Conservation (phyloP, 1,139 yeast genomes). For the Geotrichum carabidarum region DNA sequence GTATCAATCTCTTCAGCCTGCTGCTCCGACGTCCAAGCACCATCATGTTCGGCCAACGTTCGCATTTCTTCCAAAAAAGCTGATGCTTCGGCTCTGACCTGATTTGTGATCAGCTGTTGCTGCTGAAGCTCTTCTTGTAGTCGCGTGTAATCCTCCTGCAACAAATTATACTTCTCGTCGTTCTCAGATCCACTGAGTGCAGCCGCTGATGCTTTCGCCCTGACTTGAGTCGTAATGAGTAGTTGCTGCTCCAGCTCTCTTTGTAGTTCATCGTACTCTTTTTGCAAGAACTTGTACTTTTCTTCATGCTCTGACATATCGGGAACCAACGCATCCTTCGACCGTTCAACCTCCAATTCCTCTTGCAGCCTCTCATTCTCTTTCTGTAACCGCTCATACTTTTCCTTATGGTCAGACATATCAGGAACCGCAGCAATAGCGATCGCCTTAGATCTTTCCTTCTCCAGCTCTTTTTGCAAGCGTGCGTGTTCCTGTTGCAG, state of each 20-base stretch:
- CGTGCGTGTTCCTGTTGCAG: conserved; percentile 26
- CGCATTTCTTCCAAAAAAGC: conserved; percentile 41
- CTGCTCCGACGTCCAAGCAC: conserved; percentile 27
- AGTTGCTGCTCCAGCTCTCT: conserved; percentile 8
- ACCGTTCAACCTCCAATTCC: too few relatives aligned
- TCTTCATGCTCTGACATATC: too few relatives aligned
- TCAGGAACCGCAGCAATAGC: too few relatives aligned
- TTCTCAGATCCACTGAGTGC: not conserved
- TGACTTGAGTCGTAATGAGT: not conserved
- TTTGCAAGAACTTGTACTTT: not conserved
- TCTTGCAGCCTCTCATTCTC: too few relatives aligned
- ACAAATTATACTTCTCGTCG: conserved; percentile 23
- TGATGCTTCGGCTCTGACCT: conserved; percentile 41
- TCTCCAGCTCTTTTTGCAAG: conserved; percentile 33
- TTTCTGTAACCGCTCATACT: too few relatives aligned
- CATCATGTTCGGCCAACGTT: conserved; percentile 35
- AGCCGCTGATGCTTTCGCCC: too few relatives aligned
- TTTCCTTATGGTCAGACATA: too few relatives aligned
- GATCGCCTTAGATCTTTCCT: conserved; percentile 40
- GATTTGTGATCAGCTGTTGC: conserved; percentile 39
- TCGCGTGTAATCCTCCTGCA: conserved; percentile 25
- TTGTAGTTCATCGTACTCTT: not conserved
- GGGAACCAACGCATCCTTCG: too few relatives aligned
- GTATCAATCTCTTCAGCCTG: conserved; percentile 30
- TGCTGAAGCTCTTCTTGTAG: conserved; percentile 31